phyloP scores from a whole-genome alignment of 306 rosid species.

The Trichosanthes cucumerina region DNA sequence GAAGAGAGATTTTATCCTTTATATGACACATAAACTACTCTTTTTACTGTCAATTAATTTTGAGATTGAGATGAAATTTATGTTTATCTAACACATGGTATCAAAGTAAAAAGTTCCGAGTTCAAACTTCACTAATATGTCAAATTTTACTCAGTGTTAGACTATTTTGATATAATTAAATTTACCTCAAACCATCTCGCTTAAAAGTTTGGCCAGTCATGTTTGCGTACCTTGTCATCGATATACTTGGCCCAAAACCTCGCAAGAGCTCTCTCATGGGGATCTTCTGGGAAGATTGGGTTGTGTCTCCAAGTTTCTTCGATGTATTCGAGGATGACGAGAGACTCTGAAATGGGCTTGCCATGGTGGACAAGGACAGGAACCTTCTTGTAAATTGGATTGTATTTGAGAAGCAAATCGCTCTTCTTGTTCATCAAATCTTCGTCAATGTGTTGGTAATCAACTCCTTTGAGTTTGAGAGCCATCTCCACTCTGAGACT shows the following conservation, averaged over 20 bases:
- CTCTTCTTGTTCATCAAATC: constrained; percentile 26
- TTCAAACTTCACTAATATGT: too few species aligned
- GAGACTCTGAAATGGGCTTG: constrained; percentile 41
- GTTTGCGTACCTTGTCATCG: background rate
- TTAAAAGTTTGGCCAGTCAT: too few species aligned
- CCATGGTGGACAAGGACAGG: constrained; percentile 40
- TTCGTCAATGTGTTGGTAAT: constrained; percentile 26
- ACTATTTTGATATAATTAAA: too few species aligned
- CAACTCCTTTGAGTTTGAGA: constrained; percentile 43
- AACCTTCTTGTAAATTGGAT: constrained; percentile 45
- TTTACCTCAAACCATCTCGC: too few species aligned
- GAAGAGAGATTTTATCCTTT: too few species aligned
- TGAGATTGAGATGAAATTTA: too few species aligned
- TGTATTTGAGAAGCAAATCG: constrained; percentile 30
- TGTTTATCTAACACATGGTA: too few species aligned
- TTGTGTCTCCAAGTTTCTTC: background rate
- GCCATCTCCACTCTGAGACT: constrained; percentile 35
- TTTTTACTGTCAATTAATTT: too few species aligned
- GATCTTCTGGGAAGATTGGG: constrained; percentile 36
- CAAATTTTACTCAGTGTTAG: too few species aligned
- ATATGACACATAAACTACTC: too few species aligned
- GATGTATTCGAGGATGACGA: constrained; percentile 13
- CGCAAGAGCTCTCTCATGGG: constrained; percentile 33
- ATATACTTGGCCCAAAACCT: constrained; percentile 41
- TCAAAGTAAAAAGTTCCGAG: too few species aligned